A percentile compares a stretch with the other conserved stretches of the same genome.
Evolutionary conservation across 352 stramenopile genomes (phyloP).

Genomic region (Phytophthora sp.): DNA sequence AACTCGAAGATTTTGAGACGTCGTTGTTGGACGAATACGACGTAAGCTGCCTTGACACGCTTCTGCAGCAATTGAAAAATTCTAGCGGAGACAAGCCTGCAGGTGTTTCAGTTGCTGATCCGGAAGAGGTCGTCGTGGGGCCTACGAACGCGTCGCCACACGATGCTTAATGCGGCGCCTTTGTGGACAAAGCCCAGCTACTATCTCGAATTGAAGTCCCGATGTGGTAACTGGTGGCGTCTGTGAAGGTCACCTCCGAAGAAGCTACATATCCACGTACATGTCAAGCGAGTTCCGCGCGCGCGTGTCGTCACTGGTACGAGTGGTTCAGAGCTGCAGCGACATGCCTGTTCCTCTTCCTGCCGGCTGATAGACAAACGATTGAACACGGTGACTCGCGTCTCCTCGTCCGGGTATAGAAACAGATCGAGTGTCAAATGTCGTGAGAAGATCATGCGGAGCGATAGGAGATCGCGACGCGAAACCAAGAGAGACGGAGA

Average conservation of each 20-base stretch:
- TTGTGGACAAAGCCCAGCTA: background rate
- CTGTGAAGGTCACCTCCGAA: background rate
- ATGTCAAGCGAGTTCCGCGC: constrained; percentile 32
- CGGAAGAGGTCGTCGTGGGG: constrained; percentile 67
- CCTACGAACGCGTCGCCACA: constrained; percentile 41
- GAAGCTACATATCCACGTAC: constrained; percentile 43
- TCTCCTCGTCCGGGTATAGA: constrained; percentile 29
- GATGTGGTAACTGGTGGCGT: background rate
- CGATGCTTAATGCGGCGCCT: constrained; percentile 33
- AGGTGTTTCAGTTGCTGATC: constrained; percentile 48
- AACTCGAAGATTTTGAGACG: constrained; percentile 88
- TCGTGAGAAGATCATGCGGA: constrained; percentile 27
- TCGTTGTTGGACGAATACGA: constrained; percentile 90
- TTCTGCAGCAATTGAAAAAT: constrained; percentile 81
- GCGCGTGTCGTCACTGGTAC: constrained; percentile 14
- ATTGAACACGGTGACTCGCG: constrained; percentile 14
- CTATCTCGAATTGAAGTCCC: background rate
- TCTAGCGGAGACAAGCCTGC: constrained; percentile 50
- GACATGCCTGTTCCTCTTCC: background rate
- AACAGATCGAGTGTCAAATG: constrained; percentile 39
- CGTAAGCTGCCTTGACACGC: constrained; percentile 81
- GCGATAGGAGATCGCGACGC: constrained; percentile 9
- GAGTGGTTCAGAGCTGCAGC: constrained; percentile 8
- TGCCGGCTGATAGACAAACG: constrained; percentile 17
- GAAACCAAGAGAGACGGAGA: constrained; percentile 32